These are phyloP conservation scores for Diplodia corticola DNA, from an alignment of 2,329 filamentous ascomycete species.

Conservation along the genomic window DNA sequence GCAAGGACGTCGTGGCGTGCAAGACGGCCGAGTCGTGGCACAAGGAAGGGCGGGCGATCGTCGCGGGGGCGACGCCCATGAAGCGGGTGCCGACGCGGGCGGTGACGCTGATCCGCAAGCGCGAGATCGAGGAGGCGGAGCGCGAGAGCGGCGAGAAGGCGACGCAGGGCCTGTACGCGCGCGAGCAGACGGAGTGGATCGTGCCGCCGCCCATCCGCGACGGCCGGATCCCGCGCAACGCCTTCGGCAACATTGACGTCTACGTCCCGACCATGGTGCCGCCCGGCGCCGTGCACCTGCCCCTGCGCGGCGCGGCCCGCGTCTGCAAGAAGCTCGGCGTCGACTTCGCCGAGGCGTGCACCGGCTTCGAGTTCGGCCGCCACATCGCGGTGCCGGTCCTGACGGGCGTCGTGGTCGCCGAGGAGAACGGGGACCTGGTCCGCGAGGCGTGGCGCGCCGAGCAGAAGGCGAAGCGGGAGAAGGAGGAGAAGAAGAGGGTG, in stretches of 20 bases:
- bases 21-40: slow-evolving; percentile 97
- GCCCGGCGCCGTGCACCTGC: slow-evolving; percentile 77
- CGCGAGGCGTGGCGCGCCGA: slow-evolving; percentile 73
- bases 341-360: slow-evolving; percentile 91
- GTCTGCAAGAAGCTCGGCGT: slow-evolving; percentile 83
- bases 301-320: slow-evolving; percentile 71
- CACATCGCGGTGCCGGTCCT: slow-evolving; percentile 92
- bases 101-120: slow-evolving; percentile 81
- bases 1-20: slow-evolving; percentile 78
- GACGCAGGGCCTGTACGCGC: slow-evolving; percentile 80
- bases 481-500: slow-evolving; percentile 80
- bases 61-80: slow-evolving; percentile 68
- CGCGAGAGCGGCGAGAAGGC: slow-evolving; percentile 78
- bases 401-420: slow-evolving; percentile 83
- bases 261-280: slow-evolving; percentile 95
- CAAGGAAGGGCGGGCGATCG: slow-evolving; percentile 83
- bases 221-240: slow-evolving; percentile 88
- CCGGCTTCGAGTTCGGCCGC: slow-evolving; percentile 94
- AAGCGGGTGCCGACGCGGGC: slow-evolving; percentile 89
- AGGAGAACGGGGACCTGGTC: slow-evolving; percentile 72
- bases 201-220: slow-evolving; percentile 83
- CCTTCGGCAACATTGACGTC: slow-evolving; percentile 94
- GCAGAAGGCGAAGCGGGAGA: slow-evolving; percentile 71
- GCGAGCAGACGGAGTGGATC: slow-evolving; percentile 91
- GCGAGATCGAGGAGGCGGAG: slow-evolving; percentile 85